phyloP scores from a whole-genome alignment of 2,329 filamentous ascomycete species.

The Magnaporthiopsis incrustans region DNA sequence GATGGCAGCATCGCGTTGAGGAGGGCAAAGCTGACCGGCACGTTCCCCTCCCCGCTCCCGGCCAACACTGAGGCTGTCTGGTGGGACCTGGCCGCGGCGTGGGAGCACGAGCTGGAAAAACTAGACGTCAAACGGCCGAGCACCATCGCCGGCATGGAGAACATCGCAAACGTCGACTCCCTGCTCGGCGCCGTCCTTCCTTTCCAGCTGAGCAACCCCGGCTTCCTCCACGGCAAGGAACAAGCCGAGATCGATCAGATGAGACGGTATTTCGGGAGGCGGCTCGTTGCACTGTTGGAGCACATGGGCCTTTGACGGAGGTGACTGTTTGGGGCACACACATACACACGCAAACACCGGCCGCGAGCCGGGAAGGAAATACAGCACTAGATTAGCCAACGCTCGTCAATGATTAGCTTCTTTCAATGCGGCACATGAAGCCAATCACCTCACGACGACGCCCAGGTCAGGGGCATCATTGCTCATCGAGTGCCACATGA shows the following conservation, averaged over 20 bases:
- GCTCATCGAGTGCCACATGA: background rate
- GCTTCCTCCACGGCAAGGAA: background rate
- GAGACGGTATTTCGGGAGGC: too few relatives aligned
- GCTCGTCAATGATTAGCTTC: background rate
- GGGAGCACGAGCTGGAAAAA: conserved; percentile 11
- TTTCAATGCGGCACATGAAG: background rate
- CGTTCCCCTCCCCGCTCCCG: conserved; percentile 7
- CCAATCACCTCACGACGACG: background rate
- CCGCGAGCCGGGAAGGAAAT: background rate
- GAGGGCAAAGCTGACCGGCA: background rate
- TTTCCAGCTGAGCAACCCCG: background rate
- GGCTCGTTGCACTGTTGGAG: too few relatives aligned
- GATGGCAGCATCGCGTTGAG: background rate
- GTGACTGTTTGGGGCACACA: background rate
- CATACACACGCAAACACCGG: too few relatives aligned
- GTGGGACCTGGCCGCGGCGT: conserved; percentile 13
- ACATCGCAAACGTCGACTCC: conserved; percentile 9
- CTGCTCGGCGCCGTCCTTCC: conserved; percentile 7
- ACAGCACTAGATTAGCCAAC: background rate
- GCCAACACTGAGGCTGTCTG: conserved; percentile 10
- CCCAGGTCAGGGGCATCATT: background rate
- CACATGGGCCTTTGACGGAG: too few relatives aligned
- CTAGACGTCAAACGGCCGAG: background rate
- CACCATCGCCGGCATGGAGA: conserved; percentile 4
- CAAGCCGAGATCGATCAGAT: too few relatives aligned